phyloP scores from a whole-genome alignment of 2,329 filamentous ascomycete species.

The Fusarium sororula region DNA sequence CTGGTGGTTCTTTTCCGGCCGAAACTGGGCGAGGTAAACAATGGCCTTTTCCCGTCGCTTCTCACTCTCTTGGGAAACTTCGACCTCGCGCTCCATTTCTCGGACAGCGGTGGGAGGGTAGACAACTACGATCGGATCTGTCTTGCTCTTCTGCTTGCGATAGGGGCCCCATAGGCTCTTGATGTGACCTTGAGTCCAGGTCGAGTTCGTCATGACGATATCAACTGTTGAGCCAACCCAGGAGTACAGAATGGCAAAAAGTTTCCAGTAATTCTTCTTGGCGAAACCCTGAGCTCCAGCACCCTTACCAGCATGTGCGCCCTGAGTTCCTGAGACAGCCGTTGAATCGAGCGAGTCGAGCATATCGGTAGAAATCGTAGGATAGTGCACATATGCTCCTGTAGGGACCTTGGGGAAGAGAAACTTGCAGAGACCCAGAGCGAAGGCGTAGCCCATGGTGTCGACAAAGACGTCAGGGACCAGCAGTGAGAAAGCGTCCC shows the following conservation, averaged over 20 bases:
- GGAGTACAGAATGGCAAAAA: slow-evolving; percentile 85
- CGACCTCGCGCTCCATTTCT: slow-evolving; percentile 79
- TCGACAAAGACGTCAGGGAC: slow-evolving; percentile 95
- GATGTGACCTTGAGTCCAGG: slow-evolving; percentile 90
- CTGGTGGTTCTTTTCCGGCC: slow-evolving; percentile 95
- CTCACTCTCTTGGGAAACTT: slow-evolving; percentile 75
- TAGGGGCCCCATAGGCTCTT: slow-evolving; percentile 78
- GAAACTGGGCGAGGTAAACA: slow-evolving; percentile 96
- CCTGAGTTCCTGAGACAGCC: slow-evolving; percentile 66
- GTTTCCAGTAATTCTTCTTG: slow-evolving; percentile 86
- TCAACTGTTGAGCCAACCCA: slow-evolving; percentile 85
- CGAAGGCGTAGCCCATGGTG: slow-evolving; percentile 98
- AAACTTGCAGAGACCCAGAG: slow-evolving; percentile 81
- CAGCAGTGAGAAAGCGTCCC: slow-evolving; percentile 91
- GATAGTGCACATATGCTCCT: slow-evolving; percentile 95
- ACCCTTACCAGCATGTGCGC: slow-evolving; percentile 86
- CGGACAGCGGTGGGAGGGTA: slow-evolving; percentile 93
- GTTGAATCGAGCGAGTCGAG: slow-evolving; percentile 78
- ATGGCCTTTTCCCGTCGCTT: slow-evolving; percentile 74
- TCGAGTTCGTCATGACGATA: slow-evolving; percentile 97
- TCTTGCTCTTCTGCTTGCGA: slow-evolving; percentile 56
- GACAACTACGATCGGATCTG: slow-evolving; percentile 74
- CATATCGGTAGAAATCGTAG: slow-evolving; percentile 99
- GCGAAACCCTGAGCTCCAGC: slow-evolving; percentile 72
- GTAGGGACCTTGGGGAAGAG: slow-evolving; percentile 85